phyloP scores from a whole-genome alignment of 139 green algal species.

The Spirogloea muscicola region DNA sequence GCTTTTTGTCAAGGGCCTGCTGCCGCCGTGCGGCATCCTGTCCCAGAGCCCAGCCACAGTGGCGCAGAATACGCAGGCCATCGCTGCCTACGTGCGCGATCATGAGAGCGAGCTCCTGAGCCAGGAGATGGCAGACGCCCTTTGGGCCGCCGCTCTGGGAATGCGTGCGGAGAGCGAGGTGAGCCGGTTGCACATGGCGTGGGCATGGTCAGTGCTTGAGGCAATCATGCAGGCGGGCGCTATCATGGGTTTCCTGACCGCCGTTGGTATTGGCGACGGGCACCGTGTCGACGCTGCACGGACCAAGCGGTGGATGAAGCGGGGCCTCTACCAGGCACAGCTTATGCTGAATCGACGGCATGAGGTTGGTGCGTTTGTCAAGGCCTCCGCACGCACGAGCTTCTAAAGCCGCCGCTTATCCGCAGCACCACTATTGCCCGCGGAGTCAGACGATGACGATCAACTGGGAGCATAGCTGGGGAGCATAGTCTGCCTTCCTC shows the following conservation, averaged over 20 bases:
- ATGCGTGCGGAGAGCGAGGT: slow-evolving; percentile 16
- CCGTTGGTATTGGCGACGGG: slow-evolving; percentile 1
- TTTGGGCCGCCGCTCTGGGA: slow-evolving; percentile 26
- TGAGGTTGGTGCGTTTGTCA: slow-evolving; percentile 32
- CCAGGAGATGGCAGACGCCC: slow-evolving; percentile 22
- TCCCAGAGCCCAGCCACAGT: neutral
- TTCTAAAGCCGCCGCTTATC: too few species aligned
- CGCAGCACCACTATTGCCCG: too few species aligned
- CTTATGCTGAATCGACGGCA: slow-evolving; percentile 31
- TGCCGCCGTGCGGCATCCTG: slow-evolving; percentile 4
- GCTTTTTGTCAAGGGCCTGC: slow-evolving; percentile 5
- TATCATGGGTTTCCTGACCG: slow-evolving; percentile 11
- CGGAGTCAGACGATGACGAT: too few species aligned
- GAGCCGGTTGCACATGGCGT: slow-evolving; percentile 26
- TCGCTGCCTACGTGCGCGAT: slow-evolving; percentile 19
- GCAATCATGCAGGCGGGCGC: slow-evolving; percentile 17
- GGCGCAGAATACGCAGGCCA: neutral
- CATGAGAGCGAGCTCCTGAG: neutral
- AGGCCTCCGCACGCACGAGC: slow-evolving; percentile 1
- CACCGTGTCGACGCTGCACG: slow-evolving; percentile 2
- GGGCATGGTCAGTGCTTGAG: slow-evolving; percentile 21
- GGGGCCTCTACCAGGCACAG: slow-evolving; percentile 24
- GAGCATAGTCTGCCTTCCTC: too few species aligned
- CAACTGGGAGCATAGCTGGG: too few species aligned
- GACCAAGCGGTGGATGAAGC: slow-evolving; percentile 33